phyloP scores from a whole-genome alignment of 768 basidiomycete species.

The Amanita thiersii region DNA sequence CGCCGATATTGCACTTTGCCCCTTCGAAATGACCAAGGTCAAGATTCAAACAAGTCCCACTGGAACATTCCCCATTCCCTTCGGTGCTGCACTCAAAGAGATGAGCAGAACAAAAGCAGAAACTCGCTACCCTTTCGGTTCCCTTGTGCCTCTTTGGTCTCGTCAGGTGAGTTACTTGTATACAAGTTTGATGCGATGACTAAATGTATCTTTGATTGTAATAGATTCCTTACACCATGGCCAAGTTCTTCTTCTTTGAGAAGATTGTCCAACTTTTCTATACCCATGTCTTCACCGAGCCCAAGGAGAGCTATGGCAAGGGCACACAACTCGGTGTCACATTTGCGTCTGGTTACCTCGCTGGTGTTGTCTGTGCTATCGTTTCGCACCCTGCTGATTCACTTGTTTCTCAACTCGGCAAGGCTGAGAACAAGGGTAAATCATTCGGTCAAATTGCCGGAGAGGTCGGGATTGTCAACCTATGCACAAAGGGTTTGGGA shows the following conservation, averaged over 20 bases:
- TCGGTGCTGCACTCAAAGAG: constrained; percentile 61
- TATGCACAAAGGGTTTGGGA: constrained; percentile 82
- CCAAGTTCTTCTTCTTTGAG: constrained; percentile 97
- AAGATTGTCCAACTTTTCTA: constrained; percentile 84
- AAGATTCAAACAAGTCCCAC: constrained; percentile 75
- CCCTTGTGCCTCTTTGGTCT: constrained; percentile 80
- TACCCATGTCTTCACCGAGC: constrained; percentile 75
- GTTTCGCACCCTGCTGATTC: constrained; percentile 97
- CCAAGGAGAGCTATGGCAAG: constrained; percentile 75
- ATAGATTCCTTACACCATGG: constrained; percentile 97
- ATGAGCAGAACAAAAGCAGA: constrained; percentile 62
- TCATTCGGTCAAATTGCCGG: constrained; percentile 57
- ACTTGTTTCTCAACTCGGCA: constrained; percentile 89
- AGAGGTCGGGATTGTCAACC: constrained; percentile 56
- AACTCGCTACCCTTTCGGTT: constrained; percentile 82
- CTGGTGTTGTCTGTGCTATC: constrained; percentile 92
- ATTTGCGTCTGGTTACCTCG: constrained; percentile 86
- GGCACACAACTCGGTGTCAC: constrained; percentile 84
- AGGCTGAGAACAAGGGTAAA: constrained; percentile 81
- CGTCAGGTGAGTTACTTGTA: constrained; percentile 51
- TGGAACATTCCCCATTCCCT: constrained; percentile 73
- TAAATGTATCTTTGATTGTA: background rate
- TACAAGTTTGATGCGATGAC: background rate
- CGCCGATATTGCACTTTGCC: constrained; percentile 94
- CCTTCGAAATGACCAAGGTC: constrained; percentile 90